These are phyloP conservation scores for Phytopythium montanum DNA, from an alignment of 352 stramenopile species.

Conservation along the genomic window DNA sequence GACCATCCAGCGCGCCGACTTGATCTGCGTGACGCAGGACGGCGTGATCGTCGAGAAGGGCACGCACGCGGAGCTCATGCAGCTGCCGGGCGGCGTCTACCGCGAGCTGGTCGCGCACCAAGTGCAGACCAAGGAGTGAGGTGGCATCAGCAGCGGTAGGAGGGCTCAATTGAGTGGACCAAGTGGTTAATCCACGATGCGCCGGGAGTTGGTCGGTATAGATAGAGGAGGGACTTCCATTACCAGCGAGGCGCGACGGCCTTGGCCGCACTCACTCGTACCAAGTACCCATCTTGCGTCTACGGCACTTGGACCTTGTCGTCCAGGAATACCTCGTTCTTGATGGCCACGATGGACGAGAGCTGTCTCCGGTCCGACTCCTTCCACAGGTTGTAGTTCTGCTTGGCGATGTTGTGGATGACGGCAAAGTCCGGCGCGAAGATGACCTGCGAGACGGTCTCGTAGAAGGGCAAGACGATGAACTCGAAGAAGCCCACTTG, in stretches of 20 bases:
- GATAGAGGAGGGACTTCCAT: too few species aligned
- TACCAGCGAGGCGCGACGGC: not conserved
- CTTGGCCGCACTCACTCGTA: not conserved
- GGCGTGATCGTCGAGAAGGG: conserved; percentile 86
- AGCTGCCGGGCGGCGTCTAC: conserved; percentile 29
- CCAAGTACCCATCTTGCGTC: not conserved
- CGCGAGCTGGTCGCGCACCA: conserved; percentile 26
- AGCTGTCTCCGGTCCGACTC: conserved; percentile 73
- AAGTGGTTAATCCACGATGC: too few species aligned
- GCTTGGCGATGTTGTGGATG: conserved; percentile 77
- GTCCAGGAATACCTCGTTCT: conserved; percentile 75
- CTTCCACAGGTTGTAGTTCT: conserved; percentile 87
- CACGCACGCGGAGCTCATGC: conserved; percentile 72
- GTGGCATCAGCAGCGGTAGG: too few species aligned
- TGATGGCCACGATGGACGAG: conserved; percentile 79
- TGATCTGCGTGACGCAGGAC: conserved; percentile 28
- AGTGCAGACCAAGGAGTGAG: conserved; percentile 25
- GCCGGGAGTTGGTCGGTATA: too few species aligned
- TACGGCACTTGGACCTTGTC: conserved; percentile 53
- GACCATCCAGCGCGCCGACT: conserved; percentile 87
- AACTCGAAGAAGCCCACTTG: conserved; percentile 88
- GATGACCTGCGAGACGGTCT: conserved; percentile 72
- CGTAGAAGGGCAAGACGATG: conserved; percentile 79
- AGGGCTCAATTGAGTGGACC: too few species aligned
- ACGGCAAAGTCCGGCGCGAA: conserved; percentile 64